Evolutionary conservation across 352 stramenopile species (phyloP), one percentile per base, ranked within the genome.

Genomic region (Pythium plurisporium): DNA sequence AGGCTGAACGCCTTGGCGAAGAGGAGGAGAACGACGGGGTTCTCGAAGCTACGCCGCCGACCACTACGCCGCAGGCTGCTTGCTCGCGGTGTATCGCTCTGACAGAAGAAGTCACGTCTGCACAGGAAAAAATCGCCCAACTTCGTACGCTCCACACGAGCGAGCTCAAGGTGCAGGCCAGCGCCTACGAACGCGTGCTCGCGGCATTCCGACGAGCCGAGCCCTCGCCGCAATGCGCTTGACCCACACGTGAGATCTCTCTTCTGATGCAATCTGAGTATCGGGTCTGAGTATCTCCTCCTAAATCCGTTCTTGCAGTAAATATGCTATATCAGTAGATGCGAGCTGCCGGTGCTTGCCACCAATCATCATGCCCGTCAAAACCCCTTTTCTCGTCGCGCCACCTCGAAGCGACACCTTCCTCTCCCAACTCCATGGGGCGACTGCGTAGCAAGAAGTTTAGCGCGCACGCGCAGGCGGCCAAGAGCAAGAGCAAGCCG

Each of bases 361-460:
- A 55, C 48, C 48, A 55, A 55, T 55, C 48, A 55, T 55, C 48
- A 55, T 54, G 47, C 31, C 31, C 22, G 33, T 54, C 31, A 54
- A 14, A 2, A n/a, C 15, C 19, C 15, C n/a, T n/a, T n/a, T n/a
- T n/a, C n/a, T n/a, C n/a, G n/a, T n/a, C n/a, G n/a, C n/a, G n/a
- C n/a, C n/a, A n/a, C n/a, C n/a, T n/a, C n/a, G 36, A 42, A 42
- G 36, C 36, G 36, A 42, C 36, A n/a, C n/a, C 33, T 3, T 8
- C n/a, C 33, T 38, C 3, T 38, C n/a, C 33, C 7, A 38, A n/a
- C 33, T 38, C 33, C 30, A 90, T 90, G 80, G 76, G 64, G 29
- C 78, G 81, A 43, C 53, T 74, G 42, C 65, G 76, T 22, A 76
- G 74, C 34, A 87, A 84, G 43, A 89, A 88, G 43, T 62, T 70